Base-by-base conservation (phyloP, 1,284 basidiomycete genomes). In the Papiliotrema terrestris region DNA sequence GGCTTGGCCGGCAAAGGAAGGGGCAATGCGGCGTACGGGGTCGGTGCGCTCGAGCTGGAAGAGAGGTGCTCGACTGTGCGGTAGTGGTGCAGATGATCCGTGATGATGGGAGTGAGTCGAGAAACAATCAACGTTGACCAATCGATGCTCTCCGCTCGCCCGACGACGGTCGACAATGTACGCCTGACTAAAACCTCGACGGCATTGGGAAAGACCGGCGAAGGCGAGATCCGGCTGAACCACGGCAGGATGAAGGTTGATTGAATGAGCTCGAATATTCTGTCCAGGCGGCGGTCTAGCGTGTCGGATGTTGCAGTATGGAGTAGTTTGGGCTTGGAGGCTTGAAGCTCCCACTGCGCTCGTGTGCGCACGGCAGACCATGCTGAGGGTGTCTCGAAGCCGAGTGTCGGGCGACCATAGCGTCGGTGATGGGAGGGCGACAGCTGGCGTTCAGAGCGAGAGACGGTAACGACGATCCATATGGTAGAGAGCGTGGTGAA, bases 351-450 rank as follows among this genome's bases (percentile, higher is more conserved):
- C 91, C 91, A 94, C 69, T 86, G 83, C 9, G 87, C 87, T 25
- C 89, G 83, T 41, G 84, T 91, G 44, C 89, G 80, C 41, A 90
- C 86, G 1, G 86, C 89, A 67, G 91, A 87, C 91, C 91, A 94
- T 41, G 91, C 90, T 51, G 91, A 90, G 14, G 89, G 88, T 1
- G 89, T 91, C 8, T 89, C 89, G 78, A 94, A 93, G 2, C 83
- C 82, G 46, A 92, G 80, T 0, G 87, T 35, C 13, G 17, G 42
- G 22, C 45, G 43, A 9, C 51, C 51, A 39, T 47, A 32, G 22
- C 50, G 50, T 17, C 43, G 50, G 19, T 13, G 13, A 20, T 49
- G 22, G n/a, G 46, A 49, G 6, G 46, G 46, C 6, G 46, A 49
- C 19, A 22, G 15, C 8, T 29, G 46, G 8, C n/a, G 46, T n/a